Percentiles rank a stretch among this genome's conserved stretches.
These are phyloP conservation scores for Lactarius trivialis DNA, from an alignment of 768 basidiomycete genomes.

Conservation along the genomic window DNA sequence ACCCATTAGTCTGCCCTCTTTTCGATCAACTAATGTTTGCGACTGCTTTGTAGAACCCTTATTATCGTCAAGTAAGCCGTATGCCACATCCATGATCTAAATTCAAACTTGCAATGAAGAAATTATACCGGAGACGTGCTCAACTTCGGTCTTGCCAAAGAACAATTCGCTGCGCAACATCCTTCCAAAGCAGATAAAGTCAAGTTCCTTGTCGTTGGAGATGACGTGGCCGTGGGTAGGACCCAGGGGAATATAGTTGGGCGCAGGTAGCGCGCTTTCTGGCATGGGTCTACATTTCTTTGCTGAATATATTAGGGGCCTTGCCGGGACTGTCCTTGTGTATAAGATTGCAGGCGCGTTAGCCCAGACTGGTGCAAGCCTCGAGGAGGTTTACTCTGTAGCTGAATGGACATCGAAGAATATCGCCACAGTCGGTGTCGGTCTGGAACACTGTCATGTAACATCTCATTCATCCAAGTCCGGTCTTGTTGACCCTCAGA, in stretches of 20 bases:
- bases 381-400: slow-evolving; percentile 60
- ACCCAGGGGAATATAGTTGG: slow-evolving; percentile 82
- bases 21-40: background rate
- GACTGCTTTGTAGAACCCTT: slow-evolving; percentile 45
- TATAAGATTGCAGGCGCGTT: slow-evolving; percentile 90
- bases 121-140: slow-evolving; percentile 90
- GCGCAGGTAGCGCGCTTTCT: slow-evolving; percentile 43
- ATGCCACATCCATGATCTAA: too few relatives aligned
- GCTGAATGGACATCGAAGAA: slow-evolving; percentile 62
- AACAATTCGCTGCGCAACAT: slow-evolving; percentile 68
- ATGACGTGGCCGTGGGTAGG: slow-evolving; percentile 83
- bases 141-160: slow-evolving; percentile 86
- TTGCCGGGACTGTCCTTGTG: slow-evolving; percentile 75
- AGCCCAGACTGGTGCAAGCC: slow-evolving; percentile 55
- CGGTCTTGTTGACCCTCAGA: slow-evolving; percentile 1
- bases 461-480: background rate
- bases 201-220: slow-evolving; percentile 77
- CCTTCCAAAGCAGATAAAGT: slow-evolving; percentile 61
- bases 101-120: slow-evolving; percentile 32
- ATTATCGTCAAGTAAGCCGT: slow-evolving; percentile 70
- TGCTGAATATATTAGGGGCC: slow-evolving; percentile 45
- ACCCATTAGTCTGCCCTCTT: background rate
- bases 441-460: slow-evolving; percentile 86
- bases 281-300: background rate
- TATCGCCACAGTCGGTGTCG: slow-evolving; percentile 78